These are phyloP conservation scores for Metschnikowia lunata DNA, from an alignment of 805 yeast species.

Conservation along the genomic window DNA sequence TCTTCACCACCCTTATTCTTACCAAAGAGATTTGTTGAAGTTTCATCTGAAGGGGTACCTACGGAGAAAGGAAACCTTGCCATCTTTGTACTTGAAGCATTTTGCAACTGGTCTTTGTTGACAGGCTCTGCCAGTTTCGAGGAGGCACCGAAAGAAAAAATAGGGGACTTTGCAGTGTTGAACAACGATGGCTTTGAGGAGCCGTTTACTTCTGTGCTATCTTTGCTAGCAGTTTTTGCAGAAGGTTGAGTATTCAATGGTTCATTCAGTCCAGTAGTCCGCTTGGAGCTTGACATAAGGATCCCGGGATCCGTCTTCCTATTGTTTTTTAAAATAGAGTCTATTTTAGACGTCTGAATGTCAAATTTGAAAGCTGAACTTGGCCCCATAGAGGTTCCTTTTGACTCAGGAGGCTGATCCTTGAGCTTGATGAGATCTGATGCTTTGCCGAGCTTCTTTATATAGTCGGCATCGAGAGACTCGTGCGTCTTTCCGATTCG, in stretches of 20 bases:
- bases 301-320: background rate
- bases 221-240: no score
- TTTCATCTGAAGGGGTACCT: background rate
- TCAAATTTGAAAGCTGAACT: constrained; percentile 37
- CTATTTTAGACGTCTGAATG: constrained; percentile 27
- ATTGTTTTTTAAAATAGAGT: constrained; percentile 16
- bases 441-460: constrained; percentile 21
- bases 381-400: constrained; percentile 20
- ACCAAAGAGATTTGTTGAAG: constrained; percentile 3
- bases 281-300: no score
- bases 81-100: no score
- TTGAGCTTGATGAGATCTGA: constrained; percentile 31
- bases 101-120: no score
- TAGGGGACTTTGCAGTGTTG: no score
- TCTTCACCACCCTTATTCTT: background rate
- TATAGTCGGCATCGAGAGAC: constrained; percentile 26
- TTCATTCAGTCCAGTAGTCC: no score
- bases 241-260: no score
- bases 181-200: no score
- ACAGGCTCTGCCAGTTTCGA: no score
- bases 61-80: no score
- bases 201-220: no score
- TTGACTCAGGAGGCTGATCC: constrained; percentile 11
- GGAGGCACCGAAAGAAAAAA: no score
- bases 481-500: constrained; percentile 11